Base-by-base conservation (phyloP, 2,329 filamentous ascomycete species). In the Orbilia oligospora region DNA sequence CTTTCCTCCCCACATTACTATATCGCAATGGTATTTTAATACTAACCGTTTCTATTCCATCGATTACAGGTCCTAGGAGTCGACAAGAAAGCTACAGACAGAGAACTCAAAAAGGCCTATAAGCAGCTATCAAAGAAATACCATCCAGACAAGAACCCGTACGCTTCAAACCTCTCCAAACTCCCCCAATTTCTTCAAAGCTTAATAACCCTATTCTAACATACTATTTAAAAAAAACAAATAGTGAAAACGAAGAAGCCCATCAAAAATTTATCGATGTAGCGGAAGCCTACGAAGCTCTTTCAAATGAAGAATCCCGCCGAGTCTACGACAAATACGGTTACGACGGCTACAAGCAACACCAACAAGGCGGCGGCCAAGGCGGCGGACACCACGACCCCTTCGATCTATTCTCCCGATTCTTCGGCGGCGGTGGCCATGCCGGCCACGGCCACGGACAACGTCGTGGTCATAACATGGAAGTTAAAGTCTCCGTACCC, bases 141-240 rank as follows among this genome's bases (percentile, higher is more conserved):
- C 84, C 96, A 99, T 83, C 96, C 96, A 2, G 96, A 99, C 85
- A 99, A 99, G 89, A 98, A 98, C 83, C 94, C 95, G 91, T 96
- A 89, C 82, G 92, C 48, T 61, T 49, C 53, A 49, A 14, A 20
- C 24, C 48, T 68, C 9, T 68, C 56, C 38, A 46, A 12, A n/a
- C 8, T 18, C 14, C 18, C 12, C 14, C 44, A 58, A 8, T 8
- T 44, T 5, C 18, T n/a, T n/a, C n/a, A n/a, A 27, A 46, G 18
- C 44, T 46, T 46, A 5, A n/a, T 12, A 44, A 44, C 38, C n/a
- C 33, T 1, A 36, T 12, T 9, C 33, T 36, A 36, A 36, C 9
- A 12, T 36, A 12, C 5, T 5, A 73, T n/a, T n/a, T n/a, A n/a
- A n/a, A n/a, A 12, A 51, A 24, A 51, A 20, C 44, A n/a, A n/a